These are phyloP conservation scores for Diplodia intermedia DNA, from an alignment of 2,329 filamentous ascomycete species.

Conservation along the genomic window DNA sequence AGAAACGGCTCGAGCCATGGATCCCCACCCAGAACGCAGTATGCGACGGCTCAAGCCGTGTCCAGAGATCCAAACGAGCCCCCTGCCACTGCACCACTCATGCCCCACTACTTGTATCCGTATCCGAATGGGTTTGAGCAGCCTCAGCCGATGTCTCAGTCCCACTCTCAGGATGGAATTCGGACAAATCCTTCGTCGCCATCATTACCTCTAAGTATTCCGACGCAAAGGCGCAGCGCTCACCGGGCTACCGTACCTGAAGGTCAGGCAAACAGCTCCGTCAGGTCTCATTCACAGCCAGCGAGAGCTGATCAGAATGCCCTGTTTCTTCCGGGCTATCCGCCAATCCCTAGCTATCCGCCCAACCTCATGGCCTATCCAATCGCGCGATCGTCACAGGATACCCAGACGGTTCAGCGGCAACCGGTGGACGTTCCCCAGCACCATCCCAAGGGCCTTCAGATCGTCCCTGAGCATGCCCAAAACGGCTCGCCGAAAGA, in stretches of 20 bases:
- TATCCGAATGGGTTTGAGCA: slow-evolving; percentile 54
- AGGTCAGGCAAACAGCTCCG: slow-evolving; percentile 47
- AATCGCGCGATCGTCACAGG: slow-evolving; percentile 45
- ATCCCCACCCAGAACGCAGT: slow-evolving; percentile 28
- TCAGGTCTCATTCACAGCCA: slow-evolving; percentile 59
- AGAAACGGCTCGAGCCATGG: slow-evolving; percentile 31
- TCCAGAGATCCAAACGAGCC: slow-evolving; percentile 33
- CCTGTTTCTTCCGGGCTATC: slow-evolving; percentile 50
- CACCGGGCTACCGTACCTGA: slow-evolving; percentile 55
- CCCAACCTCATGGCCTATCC: slow-evolving; percentile 43
- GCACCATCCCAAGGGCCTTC: slow-evolving; percentile 28
- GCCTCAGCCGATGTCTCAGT: slow-evolving; percentile 46
- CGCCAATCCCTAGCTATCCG: slow-evolving; percentile 45
- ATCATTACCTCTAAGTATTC: slow-evolving; percentile 53
- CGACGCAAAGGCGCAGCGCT: slow-evolving; percentile 51
- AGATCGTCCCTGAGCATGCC: slow-evolving; percentile 35
- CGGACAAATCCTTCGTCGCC: slow-evolving; percentile 59
- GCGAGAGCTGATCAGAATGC: slow-evolving; percentile 53
- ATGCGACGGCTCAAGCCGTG: slow-evolving; percentile 24
- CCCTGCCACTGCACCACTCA: slow-evolving; percentile 39
- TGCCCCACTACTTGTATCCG: slow-evolving; percentile 54
- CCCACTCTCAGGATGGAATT: slow-evolving; percentile 52
- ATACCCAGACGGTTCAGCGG: slow-evolving; percentile 34
- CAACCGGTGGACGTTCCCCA: slow-evolving; percentile 27
- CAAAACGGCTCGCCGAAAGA: slow-evolving; percentile 55